Conservation (phyloP, 441 rosid species). For the Populus trichocarpa region DNA sequence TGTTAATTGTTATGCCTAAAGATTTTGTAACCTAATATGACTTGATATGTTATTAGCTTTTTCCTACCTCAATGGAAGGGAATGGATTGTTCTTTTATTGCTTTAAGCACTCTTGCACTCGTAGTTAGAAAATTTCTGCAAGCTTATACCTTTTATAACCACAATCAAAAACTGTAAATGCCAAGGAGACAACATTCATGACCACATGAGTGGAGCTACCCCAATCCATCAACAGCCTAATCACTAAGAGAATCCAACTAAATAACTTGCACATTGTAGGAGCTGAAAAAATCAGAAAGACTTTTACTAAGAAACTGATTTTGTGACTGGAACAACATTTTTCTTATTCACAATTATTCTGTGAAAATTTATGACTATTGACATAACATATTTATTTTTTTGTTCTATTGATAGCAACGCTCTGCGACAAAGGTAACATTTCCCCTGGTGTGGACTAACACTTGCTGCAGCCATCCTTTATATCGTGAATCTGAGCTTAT, state of each 20-base stretch:
- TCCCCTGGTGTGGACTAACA: constrained; percentile 98
- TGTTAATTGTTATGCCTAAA: background rate
- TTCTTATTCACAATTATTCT: background rate
- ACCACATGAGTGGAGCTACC: background rate
- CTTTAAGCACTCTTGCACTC: background rate
- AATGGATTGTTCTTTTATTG: background rate
- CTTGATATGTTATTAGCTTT: background rate
- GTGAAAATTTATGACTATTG: background rate
- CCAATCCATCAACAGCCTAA: background rate
- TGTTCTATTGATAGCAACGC: constrained; percentile 67
- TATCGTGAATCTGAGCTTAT: constrained; percentile 90
- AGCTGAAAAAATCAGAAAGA: background rate
- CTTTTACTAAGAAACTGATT: background rate
- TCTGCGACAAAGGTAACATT: constrained; percentile 93
- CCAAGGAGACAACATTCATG: background rate
- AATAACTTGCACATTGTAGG: background rate
- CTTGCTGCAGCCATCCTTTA: constrained; percentile 97
- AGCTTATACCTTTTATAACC: background rate
- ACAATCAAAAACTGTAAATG: background rate
- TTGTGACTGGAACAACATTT: background rate
- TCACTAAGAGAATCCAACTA: background rate
- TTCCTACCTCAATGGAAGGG: background rate
- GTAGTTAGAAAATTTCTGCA: background rate
- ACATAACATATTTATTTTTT: background rate
- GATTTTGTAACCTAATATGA: background rate